Evolutionary conservation across 306 rosid species (phyloP), one percentile per base, ranked within the genome.

Genomic region (Gynostemma pentaphyllum): DNA sequence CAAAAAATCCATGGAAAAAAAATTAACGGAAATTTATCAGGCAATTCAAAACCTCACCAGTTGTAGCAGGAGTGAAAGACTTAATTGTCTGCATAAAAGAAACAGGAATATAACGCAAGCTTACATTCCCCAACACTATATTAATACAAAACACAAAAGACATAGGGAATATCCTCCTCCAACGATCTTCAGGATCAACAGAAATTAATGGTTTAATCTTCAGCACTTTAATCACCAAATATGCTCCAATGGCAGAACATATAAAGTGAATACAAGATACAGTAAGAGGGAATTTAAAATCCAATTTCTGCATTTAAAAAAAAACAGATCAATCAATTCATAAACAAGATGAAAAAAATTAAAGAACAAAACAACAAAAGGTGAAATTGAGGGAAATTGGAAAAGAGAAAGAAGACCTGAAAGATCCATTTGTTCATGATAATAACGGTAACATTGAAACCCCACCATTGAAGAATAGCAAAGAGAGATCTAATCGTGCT

Each of bases 341-440:
- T 41, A 63, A 37, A 48, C 14, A 41, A 53, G 5, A 23, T 27
- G 47, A 64, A 44, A 64, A 44, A 12, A 41, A 46, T 55, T 49
- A 24, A 54, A 23, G 55, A 60, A 4, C 5, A 37, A 32, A 53
- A 27, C 4, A 21, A 10, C 8, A 45, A 45, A 0, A 2, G 6
- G 13, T 13, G 30, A 26, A 52, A 9, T n/a, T 39, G 4, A 50
- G 41, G 4, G 26, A 26, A 41, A 14, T 16, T 36, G 14, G 11
- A 21, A 62, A 32, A 22, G 21, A 6, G 40, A 41, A 45, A 52
- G 30, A n/a, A 59, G 56, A 91, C 97, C 97, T 87, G 97, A 65
- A 91, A 91, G 96, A 91, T 91, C 97, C 97, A 91, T 76, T 91
- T 91, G 89, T 91, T 91, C 72, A 91, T 83, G 74, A 91, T 87